These are phyloP conservation scores for Fusarium solani-melongenae DNA, from an alignment of 2,329 filamentous ascomycete genomes.

Conservation along the genomic window DNA sequence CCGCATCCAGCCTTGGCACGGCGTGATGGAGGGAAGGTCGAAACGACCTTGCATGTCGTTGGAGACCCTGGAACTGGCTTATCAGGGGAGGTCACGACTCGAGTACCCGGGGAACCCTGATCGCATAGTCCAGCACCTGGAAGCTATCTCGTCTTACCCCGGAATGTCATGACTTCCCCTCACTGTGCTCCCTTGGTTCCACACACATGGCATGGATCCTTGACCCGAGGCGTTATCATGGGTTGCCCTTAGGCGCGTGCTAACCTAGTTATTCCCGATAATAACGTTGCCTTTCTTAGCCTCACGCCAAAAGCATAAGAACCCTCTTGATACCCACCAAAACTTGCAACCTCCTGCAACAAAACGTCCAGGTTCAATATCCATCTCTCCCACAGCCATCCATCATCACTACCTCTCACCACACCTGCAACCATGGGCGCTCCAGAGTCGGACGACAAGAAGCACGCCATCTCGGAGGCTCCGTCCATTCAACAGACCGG, in stretches of 20 bases:
- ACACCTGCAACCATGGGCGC: not conserved
- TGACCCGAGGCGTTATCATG: not conserved
- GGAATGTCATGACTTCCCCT: not conserved
- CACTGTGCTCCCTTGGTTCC: not conserved
- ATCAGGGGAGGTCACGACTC: not conserved
- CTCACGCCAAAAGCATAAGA: slow-evolving; percentile 3
- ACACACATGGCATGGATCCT: not conserved
- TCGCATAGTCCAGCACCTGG: not conserved
- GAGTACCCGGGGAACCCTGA: not conserved
- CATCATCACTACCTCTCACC: not conserved
- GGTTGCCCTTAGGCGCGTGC: not conserved
- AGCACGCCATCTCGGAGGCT: not conserved
- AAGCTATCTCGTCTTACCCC: not conserved
- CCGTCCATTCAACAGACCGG: not conserved
- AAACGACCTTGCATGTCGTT: not conserved
- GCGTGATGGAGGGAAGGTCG: slow-evolving; percentile 2
- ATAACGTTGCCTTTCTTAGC: not conserved
- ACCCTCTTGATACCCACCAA: not conserved
- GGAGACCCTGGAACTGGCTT: not conserved
- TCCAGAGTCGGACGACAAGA: slow-evolving; percentile 1
- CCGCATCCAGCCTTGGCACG: not conserved
- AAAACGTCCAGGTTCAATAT: not conserved
- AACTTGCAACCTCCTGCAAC: not conserved
- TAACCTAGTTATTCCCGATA: not conserved
- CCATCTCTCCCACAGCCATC: not conserved